A percentile compares a stretch with the other conserved stretches of the same genome.
Conservation (phyloP, 345 rosid genomes). For the Lumnitzera racemosa region DNA sequence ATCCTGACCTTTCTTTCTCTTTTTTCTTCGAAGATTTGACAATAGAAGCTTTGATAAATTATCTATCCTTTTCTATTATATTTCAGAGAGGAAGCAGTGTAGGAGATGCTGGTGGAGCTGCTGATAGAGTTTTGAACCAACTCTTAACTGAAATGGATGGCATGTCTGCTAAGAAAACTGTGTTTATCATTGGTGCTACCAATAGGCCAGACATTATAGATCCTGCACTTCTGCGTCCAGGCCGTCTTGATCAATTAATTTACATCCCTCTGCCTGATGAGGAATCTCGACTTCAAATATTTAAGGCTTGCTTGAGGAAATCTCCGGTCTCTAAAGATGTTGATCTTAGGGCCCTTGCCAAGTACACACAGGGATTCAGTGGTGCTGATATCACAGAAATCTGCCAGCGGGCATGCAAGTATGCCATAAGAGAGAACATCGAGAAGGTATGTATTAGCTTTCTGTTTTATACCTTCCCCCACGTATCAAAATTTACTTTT, state of each 20-base stretch:
- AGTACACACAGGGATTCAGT: constrained; percentile 86
- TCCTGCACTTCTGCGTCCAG: constrained; percentile 95
- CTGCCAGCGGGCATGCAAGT: constrained; percentile 91
- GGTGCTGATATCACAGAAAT: constrained; percentile 98
- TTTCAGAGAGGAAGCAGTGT: constrained; percentile 83
- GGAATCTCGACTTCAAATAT: constrained; percentile 76
- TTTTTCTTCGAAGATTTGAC: background rate
- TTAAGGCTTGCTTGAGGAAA: constrained; percentile 86
- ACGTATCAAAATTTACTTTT: too few species aligned
- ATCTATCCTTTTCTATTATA: background rate
- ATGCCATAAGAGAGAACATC: constrained; percentile 89
- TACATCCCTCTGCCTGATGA: constrained; percentile 95
- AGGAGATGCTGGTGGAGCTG: constrained; percentile 98
- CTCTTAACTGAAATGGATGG: constrained; percentile 98
- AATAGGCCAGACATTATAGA: constrained; percentile 93
- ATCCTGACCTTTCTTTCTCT: too few species aligned
- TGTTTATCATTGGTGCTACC: constrained; percentile 92
- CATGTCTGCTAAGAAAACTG: constrained; percentile 95
- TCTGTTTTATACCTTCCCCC: too few species aligned
- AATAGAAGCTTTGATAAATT: background rate
- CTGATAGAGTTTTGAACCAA: constrained; percentile 93
- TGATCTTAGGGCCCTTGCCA: constrained; percentile 80
- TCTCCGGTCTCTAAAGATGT: constrained; percentile 85
- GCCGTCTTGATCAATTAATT: constrained; percentile 85
- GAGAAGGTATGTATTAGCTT: constrained; percentile 49